Base-by-base conservation (phyloP, 1,284 basidiomycete genomes). In the Stygiomarasmius scandens region DNA sequence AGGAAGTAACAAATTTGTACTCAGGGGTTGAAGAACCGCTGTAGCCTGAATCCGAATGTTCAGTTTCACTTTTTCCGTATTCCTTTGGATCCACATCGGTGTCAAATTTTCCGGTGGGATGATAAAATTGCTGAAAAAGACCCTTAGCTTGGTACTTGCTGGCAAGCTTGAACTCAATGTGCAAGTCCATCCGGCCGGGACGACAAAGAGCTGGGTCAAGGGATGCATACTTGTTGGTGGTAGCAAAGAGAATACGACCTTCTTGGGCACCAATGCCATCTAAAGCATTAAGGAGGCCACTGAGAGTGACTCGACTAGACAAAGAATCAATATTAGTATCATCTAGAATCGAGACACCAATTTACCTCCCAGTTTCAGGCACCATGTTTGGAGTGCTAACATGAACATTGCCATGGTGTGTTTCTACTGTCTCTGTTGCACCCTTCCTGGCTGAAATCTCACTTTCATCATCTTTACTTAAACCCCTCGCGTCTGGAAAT, bases 121-220 rank as follows among this genome's bases (percentile, higher is more conserved):
- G 70, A 66, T 86, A 92, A 74, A 92, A 92, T 52, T 80, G 77
- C 47, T 74, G 77, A 71, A 84, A 92, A 2, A 92, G 72, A 63
- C 85, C 80, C 36, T 71, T 71, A 1, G 85, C 86, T 65, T 92
- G 89, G 70, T 79, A 83, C 56, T 75, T 79, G 66, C 85, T 88
- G 9, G 90, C 85, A 22, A 85, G 75, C 63, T 81, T 81, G 71
- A 91, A 92, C 64, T 90, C 83, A 54, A 92, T 73, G 64, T 90
- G 87, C n/a, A 91, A 65, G 67, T 92, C 90, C 81, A 92, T 87
- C 4, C 90, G 84, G 34, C 90, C 90, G 2, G 90, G 87, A n/a
- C 90, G 82, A 61, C 81, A 83, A 20, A 92, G 78, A 0, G 90
- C 90, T 2, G 87, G 79, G 61, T 92, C 90, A 19, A 92, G 81